Base-by-base conservation (phyloP, 176 grass and related monocot genomes). In the Raddia distichophylla region DNA sequence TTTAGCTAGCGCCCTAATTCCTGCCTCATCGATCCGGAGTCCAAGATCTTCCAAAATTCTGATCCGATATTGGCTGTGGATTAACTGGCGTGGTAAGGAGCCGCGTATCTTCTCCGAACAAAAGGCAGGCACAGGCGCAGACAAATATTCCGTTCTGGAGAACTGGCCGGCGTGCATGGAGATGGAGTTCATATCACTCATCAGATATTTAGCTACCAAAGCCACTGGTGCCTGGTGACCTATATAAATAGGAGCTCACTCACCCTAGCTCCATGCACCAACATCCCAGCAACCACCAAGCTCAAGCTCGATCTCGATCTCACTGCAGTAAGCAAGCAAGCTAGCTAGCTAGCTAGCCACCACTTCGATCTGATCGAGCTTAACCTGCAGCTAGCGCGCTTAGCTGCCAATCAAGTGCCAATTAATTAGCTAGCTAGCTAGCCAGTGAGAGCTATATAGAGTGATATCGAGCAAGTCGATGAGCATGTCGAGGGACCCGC, bases 401-500 rank as follows among this genome's bases (percentile, higher is more conserved):
- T 27, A 27, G 27, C 27, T 27, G 27, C 27, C 27, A 27, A 27
- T 27, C 27, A 27, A 27, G 27, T 27, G 27, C 27, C 27, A 27
- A 27, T 27, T 27, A 40, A 40, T 40, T 40, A 40, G 2, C 1
- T 3, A 40, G 37, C 37, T 40, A 5, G 3, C 37, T 40, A 40
- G 37, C 37, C 37, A 40, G 37, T 40, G 37, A 40, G 27, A 27
- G 27, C 1, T 27, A n/a, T n/a, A n/a, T n/a, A n/a, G n/a, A 27
- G 27, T 27, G 27, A 27, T 27, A 27, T 27, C 27, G 27, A 27
- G 27, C 27, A 27, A 27, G 27, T 27, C 27, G 64, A 73, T 43
- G 71, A 82, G 32, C 71, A 86, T 86, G 89, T 91, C 88, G 15
- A 94, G 89, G 73, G 88, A 98, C 75, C 90, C 95, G 8, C 78